Evolutionary conservation across 306 rosid genomes (phyloP).

Genomic region (Senna tora): DNA sequence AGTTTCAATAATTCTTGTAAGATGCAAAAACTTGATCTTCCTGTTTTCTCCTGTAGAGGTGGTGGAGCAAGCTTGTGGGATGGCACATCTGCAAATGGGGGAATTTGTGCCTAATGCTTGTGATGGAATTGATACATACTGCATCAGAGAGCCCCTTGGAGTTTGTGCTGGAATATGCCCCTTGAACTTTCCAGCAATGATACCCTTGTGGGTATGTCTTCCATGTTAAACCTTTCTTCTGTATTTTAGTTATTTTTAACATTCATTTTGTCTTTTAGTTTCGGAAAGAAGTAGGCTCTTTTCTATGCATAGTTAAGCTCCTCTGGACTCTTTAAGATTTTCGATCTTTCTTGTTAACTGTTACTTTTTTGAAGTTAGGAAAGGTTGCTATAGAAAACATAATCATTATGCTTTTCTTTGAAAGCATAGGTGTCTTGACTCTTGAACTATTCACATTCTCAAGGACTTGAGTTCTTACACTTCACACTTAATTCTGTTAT

Average conservation of each 20-base stretch:
- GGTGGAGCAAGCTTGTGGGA: constrained; percentile 76
- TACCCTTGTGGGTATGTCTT: constrained; percentile 74
- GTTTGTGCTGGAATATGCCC: constrained; percentile 89
- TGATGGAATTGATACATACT: constrained; percentile 68
- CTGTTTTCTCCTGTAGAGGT: constrained; percentile 54
- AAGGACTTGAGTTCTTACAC: neutral
- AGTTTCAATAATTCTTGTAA: constrained; percentile 14
- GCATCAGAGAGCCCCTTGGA: constrained; percentile 82
- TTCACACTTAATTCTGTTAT: neutral
- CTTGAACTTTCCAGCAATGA: constrained; percentile 59
- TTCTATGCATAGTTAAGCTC: neutral
- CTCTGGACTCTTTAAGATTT: neutral
- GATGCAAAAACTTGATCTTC: constrained; percentile 17
- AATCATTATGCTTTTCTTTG: neutral
- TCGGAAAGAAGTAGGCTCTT: constrained; percentile 7
- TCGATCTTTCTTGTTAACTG: neutral
- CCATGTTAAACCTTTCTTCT: constrained; percentile 21
- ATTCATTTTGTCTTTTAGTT: constrained; percentile 16
- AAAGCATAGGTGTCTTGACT: neutral
- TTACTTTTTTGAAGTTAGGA: constrained; percentile 6
- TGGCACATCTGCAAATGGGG: constrained; percentile 70
- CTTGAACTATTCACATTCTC: constrained; percentile 5
- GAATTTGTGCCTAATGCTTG: constrained; percentile 69
- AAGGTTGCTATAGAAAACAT: neutral
- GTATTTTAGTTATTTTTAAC: constrained; percentile 21